A percentile compares a stretch with the other conserved stretches of the same genome.
phyloP scores from a whole-genome alignment of 192 early-diverging fungal genomes.

The Coemansia sp. region DNA sequence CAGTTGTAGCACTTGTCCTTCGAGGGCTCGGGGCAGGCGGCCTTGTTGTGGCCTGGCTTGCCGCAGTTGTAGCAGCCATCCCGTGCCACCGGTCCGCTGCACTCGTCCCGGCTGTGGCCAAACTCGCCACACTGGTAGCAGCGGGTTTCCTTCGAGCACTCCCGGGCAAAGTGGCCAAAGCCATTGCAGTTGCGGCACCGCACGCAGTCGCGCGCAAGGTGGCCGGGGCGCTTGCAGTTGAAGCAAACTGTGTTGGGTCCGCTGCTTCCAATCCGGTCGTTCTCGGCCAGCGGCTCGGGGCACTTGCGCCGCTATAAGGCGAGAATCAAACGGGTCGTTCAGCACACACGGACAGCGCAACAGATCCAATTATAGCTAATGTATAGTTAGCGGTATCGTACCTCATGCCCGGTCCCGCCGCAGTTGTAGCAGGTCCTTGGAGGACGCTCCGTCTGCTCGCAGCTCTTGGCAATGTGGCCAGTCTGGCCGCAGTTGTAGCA shows the following conservation, averaged over 20 bases:
- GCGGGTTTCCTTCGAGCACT: constrained; percentile 31
- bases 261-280: constrained; percentile 7
- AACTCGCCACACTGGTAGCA: constrained; percentile 53
- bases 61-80: constrained; percentile 50
- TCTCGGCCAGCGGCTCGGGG: constrained; percentile 16
- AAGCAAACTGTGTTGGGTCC: constrained; percentile 17
- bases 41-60: constrained; percentile 38
- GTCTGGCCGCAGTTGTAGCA: constrained; percentile 56
- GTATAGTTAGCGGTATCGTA: not conserved
- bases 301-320: constrained; percentile 45
- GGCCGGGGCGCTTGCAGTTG: constrained; percentile 48
- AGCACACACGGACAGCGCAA: no score
- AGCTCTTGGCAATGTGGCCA: constrained; percentile 53
- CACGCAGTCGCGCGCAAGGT: constrained; percentile 41
- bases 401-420: constrained; percentile 46
- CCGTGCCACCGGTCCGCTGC: constrained; percentile 25
- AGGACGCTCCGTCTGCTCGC: constrained; percentile 15
- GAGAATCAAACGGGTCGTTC: not conserved
- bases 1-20: constrained; percentile 58
- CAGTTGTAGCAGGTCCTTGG: constrained; percentile 51
- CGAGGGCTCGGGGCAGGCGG: constrained; percentile 37
- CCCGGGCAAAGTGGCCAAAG: constrained; percentile 40
- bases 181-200: constrained; percentile 49
- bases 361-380: not conserved
- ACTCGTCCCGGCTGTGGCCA: constrained; percentile 51